phyloP scores from a whole-genome alignment of 2,329 filamentous ascomycete species.

The Alternaria postmessia region DNA sequence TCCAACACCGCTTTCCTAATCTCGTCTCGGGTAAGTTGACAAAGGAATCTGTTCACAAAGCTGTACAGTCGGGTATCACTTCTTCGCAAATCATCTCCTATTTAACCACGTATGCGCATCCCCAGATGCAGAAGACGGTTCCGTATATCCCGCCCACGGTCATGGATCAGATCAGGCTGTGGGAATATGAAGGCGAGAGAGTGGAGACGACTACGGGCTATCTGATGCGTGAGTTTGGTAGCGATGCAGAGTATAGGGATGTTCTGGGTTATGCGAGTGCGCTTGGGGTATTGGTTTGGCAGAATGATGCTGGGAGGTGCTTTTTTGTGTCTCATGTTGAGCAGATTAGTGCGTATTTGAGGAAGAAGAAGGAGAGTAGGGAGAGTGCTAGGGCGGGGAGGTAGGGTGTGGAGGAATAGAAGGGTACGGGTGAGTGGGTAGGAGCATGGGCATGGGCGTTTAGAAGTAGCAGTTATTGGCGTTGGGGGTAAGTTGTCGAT shows the following conservation, averaged over 20 bases:
- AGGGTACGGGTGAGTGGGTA: background rate
- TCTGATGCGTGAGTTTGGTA: conserved; percentile 87
- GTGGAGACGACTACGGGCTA: conserved; percentile 87
- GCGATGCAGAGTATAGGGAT: conserved; percentile 72
- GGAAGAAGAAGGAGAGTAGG: conserved; percentile 52
- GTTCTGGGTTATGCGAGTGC: conserved; percentile 82
- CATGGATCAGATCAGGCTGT: conserved; percentile 94
- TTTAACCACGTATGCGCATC: conserved; percentile 89
- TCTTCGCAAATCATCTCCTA: conserved; percentile 95
- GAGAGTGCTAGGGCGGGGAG: conserved; percentile 14
- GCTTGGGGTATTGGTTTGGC: conserved; percentile 89
- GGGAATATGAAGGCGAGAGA: conserved; percentile 96
- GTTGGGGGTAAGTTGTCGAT: background rate
- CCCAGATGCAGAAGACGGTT: conserved; percentile 81
- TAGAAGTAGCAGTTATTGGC: background rate
- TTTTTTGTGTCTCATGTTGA: conserved; percentile 95
- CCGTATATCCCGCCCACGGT: conserved; percentile 92
- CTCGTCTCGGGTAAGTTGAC: conserved; percentile 92
- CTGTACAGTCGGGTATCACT: conserved; percentile 90
- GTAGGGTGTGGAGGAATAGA: background rate
- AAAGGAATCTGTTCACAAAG: conserved; percentile 84
- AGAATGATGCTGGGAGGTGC: conserved; percentile 77
- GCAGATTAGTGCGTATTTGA: conserved; percentile 83
- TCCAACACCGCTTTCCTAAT: conserved; percentile 91
- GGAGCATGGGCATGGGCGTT: background rate